Base-by-base conservation (phyloP, 2,329 filamentous ascomycete species). In the Massarina eburnea region DNA sequence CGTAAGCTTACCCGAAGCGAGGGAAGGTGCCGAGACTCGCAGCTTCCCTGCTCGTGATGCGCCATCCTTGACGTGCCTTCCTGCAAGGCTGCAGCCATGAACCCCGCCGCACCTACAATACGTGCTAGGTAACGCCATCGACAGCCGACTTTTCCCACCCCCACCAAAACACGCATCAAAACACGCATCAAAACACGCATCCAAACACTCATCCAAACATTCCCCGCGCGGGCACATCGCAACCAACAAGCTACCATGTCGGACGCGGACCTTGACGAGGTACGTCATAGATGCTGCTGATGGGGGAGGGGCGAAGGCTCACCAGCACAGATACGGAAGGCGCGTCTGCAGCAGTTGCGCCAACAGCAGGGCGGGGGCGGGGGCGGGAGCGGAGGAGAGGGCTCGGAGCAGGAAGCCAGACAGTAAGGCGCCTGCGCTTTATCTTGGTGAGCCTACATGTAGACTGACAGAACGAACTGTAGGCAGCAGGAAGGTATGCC, bases 261-360 rank as follows among this genome's bases (percentile, higher is more conserved):
- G 22, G 83, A 86, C 74, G 76, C 80, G 59, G 83, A 86, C 66
- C 73, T 86, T 46, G 83, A 86, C 67, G 81, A 84, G 71, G 80
- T 81, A 57, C 17, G 20, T 27, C 34, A 26, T 15, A 9, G 24
- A 20, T 19, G n/a, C 8, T n/a, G n/a, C n/a, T n/a, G 51, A 61
- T 49, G 37, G 4, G 12, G 4, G 12, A 30, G 27, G 12, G 12
- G 27, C 27, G n/a, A 30, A 14, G 5, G 27, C 33, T 43, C 27
- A 35, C 32, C 43, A 10, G 26, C 39, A 36, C 64, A 96, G 87
- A 96, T 97, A 68, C 81, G 92, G 68, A 88, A 89, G 72, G 92
- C 92, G 63, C 90, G 94, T 52, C 85, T 96, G 43, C 89, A 92
- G 73, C 91, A 99, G 76, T 86, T 97, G 57, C 94, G 95, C 73